Base-by-base conservation (phyloP, 192 early-diverging fungal species). In the Chytriomyces sp. region DNA sequence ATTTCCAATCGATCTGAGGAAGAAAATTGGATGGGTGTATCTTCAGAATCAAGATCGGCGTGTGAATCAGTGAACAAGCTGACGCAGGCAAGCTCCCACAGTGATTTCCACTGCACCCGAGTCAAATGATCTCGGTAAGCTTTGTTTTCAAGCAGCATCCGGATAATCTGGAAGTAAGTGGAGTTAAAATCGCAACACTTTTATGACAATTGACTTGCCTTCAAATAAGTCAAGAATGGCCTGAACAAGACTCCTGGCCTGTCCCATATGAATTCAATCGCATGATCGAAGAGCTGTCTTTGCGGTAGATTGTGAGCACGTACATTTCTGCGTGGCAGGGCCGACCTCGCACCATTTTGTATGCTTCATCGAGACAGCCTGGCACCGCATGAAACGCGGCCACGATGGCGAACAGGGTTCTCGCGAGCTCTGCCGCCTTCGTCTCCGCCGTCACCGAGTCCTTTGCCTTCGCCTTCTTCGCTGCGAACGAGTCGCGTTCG, bases 321-420 rank as follows among this genome's bases (percentile, higher is more conserved):
- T n/a, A n/a, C n/a, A n/a, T n/a, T n/a, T n/a, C n/a, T n/a, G n/a
- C n/a, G n/a, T n/a, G n/a, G n/a, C n/a, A n/a, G n/a, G n/a, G n/a
- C n/a, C n/a, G n/a, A n/a, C n/a, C n/a, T n/a, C n/a, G n/a, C n/a
- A n/a, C n/a, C n/a, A 74, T 49, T n/a, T 22, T 80, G 7, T 41
- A 17, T 19, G 19, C 64, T 49, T 77, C 75, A 0, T 5, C 68
- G n/a, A n/a, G n/a, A n/a, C n/a, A n/a, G n/a, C n/a, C n/a, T n/a
- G n/a, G n/a, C n/a, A n/a, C n/a, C n/a, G n/a, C n/a, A n/a, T n/a
- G n/a, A n/a, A n/a, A n/a, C n/a, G n/a, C n/a, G n/a, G n/a, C n/a
- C n/a, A n/a, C n/a, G n/a, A n/a, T n/a, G n/a, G n/a, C n/a, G n/a
- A n/a, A n/a, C n/a, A n/a, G n/a, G n/a, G n/a, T n/a, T n/a, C n/a